Percentiles rank a stretch among this genome's conserved stretches.
phyloP scores from a whole-genome alignment of 495 filamentous ascomycete species.

The Cryomyces minteri region DNA sequence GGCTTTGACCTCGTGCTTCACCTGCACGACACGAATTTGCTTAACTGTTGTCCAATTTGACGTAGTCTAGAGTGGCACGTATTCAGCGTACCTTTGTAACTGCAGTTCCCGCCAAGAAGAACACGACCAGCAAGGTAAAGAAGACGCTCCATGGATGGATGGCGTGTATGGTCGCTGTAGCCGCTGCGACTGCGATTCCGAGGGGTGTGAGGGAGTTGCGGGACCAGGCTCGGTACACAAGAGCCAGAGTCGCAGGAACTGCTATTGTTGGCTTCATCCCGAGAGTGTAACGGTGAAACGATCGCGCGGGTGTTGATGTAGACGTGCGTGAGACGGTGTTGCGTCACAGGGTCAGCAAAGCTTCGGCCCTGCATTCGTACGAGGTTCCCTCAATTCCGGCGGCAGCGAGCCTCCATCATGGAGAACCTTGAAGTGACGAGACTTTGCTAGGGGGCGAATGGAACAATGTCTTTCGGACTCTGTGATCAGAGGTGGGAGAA shows the following conservation, averaged over 20 bases:
- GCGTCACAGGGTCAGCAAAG: too few relatives aligned
- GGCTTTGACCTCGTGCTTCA: conserved; percentile 77
- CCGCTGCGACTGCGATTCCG: conserved; percentile 45
- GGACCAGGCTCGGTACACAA: conserved; percentile 52
- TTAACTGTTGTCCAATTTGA: too few relatives aligned
- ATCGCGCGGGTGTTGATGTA: too few relatives aligned
- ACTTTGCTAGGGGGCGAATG: too few relatives aligned
- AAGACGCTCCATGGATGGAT: conserved; percentile 83
- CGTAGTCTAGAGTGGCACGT: background rate
- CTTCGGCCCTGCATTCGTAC: too few relatives aligned
- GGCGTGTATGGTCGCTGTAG: conserved; percentile 66
- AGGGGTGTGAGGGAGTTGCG: conserved; percentile 59
- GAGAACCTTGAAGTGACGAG: too few relatives aligned
- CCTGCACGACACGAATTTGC: conserved; percentile 19
- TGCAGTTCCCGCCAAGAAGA: conserved; percentile 69
- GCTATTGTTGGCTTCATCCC: conserved; percentile 56
- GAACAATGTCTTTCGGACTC: too few relatives aligned
- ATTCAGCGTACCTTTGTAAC: conserved; percentile 49
- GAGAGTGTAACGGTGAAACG: too few relatives aligned
- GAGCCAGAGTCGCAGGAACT: conserved; percentile 37
- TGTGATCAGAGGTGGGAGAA: too few relatives aligned
- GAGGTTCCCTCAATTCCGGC: too few relatives aligned
- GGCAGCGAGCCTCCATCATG: too few relatives aligned
- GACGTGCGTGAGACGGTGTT: too few relatives aligned
- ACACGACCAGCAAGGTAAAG: conserved; percentile 62